Evolutionary conservation across 495 filamentous ascomycete genomes (phyloP).

Genomic region (Parathielavia hyrcaniae): DNA sequence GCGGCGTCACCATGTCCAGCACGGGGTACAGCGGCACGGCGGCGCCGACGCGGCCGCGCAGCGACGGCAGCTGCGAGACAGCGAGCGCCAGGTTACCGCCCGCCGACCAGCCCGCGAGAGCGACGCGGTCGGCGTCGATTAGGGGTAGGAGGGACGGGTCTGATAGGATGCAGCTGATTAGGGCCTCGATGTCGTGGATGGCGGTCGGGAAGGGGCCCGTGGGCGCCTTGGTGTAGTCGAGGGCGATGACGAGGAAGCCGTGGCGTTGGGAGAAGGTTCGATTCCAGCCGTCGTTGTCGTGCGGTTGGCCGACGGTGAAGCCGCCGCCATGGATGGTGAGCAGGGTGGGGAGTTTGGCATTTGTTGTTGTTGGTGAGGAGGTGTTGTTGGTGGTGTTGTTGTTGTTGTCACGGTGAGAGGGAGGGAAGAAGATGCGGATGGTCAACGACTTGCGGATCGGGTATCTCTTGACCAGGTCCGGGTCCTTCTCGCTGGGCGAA

Average conservation of each 20-base stretch:
- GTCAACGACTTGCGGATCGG: conserved; percentile 14
- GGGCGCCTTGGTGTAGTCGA: conserved; percentile 39
- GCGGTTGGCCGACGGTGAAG: conserved; percentile 32
- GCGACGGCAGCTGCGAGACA: conserved; percentile 26
- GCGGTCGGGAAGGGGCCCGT: conserved; percentile 30
- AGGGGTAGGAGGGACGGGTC: conserved; percentile 33
- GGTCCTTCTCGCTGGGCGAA: conserved; percentile 2
- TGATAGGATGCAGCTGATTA: conserved; percentile 24
- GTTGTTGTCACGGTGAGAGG: too few relatives aligned
- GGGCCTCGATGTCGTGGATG: conserved; percentile 31
- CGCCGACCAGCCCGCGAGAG: conserved; percentile 34
- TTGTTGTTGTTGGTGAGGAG: conserved; percentile 11
- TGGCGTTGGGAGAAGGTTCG: conserved; percentile 28
- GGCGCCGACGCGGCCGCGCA: conserved; percentile 27
- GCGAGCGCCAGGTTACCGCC: conserved; percentile 36
- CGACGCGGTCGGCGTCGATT: conserved; percentile 33
- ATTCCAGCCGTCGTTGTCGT: conserved; percentile 39
- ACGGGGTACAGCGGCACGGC: conserved; percentile 34
- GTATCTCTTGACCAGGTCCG: conserved; percentile 23
- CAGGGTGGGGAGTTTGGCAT: conserved; percentile 30
- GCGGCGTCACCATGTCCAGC: conserved; percentile 24
- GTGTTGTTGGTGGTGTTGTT: conserved; percentile 15
- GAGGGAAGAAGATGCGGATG: conserved; percentile 34
- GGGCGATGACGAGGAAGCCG: conserved; percentile 31
- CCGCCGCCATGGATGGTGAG: conserved; percentile 41